phyloP scores from a whole-genome alignment of 2,329 filamentous ascomycete genomes.

The Thielaviopsis musarum region DNA sequence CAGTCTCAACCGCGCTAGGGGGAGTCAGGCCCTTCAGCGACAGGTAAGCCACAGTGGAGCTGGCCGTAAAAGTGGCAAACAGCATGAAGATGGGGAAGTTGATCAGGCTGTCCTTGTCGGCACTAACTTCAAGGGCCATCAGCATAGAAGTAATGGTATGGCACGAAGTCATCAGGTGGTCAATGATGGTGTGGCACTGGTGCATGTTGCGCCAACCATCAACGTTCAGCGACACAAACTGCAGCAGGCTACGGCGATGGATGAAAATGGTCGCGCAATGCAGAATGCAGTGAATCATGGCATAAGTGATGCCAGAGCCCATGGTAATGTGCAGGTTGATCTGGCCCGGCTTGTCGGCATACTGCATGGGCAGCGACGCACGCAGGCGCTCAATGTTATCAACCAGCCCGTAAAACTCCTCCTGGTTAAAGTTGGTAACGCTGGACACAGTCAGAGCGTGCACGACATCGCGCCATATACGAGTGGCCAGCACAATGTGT shows the following conservation, averaged over 20 bases:
- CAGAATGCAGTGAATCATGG: conserved; percentile 44
- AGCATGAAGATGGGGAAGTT: conserved; percentile 48
- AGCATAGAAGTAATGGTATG: conserved; percentile 41
- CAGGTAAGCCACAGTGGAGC: conserved; percentile 43
- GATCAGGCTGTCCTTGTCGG: conserved; percentile 40
- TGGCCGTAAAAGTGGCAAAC: conserved; percentile 43
- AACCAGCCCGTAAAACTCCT: conserved; percentile 33
- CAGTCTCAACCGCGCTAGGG: conserved; percentile 37
- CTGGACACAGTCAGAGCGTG: conserved; percentile 41
- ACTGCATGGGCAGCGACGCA: conserved; percentile 38
- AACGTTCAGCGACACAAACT: conserved; percentile 36
- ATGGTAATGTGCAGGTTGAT: conserved; percentile 47
- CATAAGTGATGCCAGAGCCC: conserved; percentile 45
- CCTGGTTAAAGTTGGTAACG: conserved; percentile 35
- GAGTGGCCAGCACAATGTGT: conserved; percentile 42
- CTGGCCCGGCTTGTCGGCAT: conserved; percentile 42
- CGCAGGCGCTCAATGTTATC: conserved; percentile 38
- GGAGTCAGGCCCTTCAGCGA: conserved; percentile 45
- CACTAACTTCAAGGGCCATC: conserved; percentile 35
- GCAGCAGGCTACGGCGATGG: conserved; percentile 40
- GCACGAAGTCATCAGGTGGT: conserved; percentile 40
- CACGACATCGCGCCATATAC: conserved; percentile 44
- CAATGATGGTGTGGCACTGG: conserved; percentile 35
- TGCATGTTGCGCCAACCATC: conserved; percentile 36
- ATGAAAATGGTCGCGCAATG: conserved; percentile 45